These are phyloP conservation scores for Amauroascus verrucosus DNA, from an alignment of 2,329 filamentous ascomycete genomes.

Conservation along the genomic window DNA sequence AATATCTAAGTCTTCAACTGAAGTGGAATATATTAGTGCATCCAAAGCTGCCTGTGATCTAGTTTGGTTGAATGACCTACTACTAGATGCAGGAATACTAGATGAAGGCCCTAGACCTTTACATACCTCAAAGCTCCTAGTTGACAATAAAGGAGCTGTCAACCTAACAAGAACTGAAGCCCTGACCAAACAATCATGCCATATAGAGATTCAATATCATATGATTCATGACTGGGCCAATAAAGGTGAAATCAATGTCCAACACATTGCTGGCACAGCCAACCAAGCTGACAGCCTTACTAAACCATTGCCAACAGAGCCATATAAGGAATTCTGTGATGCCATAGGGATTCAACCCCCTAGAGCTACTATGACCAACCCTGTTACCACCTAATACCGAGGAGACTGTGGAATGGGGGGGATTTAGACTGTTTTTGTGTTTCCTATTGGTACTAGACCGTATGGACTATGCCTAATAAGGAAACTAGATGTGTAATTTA, in stretches of 20 bases:
- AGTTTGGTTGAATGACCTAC: not conserved
- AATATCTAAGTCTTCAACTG: constrained; percentile 2
- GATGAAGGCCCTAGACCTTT: not conserved
- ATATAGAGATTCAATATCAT: constrained; percentile 4
- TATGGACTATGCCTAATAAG: not conserved
- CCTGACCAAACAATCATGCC: not conserved
- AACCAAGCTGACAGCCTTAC: not conserved
- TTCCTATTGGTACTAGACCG: no score
- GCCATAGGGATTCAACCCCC: no score
- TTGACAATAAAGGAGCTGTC: constrained; percentile 5
- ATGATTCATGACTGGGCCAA: not conserved
- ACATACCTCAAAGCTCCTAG: not conserved
- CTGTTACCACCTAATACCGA: no score
- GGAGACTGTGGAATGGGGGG: no score
- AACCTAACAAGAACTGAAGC: constrained; percentile 5
- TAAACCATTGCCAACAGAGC: no score
- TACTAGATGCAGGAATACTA: not conserved
- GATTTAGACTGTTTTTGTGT: no score
- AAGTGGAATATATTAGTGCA: constrained; percentile 6
- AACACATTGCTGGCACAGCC: not conserved
- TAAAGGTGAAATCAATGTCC: not conserved
- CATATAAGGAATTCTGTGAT: no score
- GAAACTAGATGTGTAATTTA: not conserved
- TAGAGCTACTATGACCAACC: no score
- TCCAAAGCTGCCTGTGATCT: constrained; percentile 2